phyloP scores from a whole-genome alignment of 2,329 filamentous ascomycete genomes.

The Gaeumannomyces sp. region DNA sequence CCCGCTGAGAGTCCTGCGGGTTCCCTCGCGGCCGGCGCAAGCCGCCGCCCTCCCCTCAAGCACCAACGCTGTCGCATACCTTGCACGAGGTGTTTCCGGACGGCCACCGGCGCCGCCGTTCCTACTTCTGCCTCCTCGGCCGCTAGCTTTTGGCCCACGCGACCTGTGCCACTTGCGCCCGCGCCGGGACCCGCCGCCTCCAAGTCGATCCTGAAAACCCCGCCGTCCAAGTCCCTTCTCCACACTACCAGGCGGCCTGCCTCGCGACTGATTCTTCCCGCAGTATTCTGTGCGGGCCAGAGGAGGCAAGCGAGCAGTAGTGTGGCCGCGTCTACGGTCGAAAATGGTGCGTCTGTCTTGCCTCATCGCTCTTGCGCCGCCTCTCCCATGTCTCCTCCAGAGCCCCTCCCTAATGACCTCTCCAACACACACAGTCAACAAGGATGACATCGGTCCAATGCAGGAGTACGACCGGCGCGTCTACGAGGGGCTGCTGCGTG shows the following conservation, averaged over 20 bases:
- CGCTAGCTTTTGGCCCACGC: neutral
- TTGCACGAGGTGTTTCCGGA: conserved; percentile 15
- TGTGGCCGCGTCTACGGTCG: conserved; percentile 16
- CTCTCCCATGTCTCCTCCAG: neutral
- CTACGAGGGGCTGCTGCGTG: conserved; percentile 62
- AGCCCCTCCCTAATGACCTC: neutral
- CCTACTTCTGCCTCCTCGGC: neutral
- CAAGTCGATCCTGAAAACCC: neutral
- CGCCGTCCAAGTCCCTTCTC: neutral
- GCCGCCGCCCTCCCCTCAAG: conserved; percentile 1
- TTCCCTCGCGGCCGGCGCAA: conserved; percentile 4
- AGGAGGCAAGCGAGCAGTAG: conserved; percentile 12
- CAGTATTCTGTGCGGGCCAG: conserved; percentile 13
- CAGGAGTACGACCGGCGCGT: conserved; percentile 85
- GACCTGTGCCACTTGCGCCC: conserved; percentile 4
- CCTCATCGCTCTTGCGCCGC: neutral
- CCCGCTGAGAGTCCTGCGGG: neutral
- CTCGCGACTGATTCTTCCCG: neutral
- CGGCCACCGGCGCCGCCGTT: neutral
- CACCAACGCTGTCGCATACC: conserved; percentile 7
- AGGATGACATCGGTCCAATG: conserved; percentile 59
- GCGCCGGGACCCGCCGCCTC: neutral
- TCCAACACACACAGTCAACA: conserved; percentile 16
- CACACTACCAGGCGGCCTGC: neutral
- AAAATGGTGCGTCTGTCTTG: conserved; percentile 14